Percentiles rank a stretch among this genome's conserved stretches.
phyloP scores from a whole-genome alignment of 1,284 basidiomycete genomes.

The Boletus semigastroideus region DNA sequence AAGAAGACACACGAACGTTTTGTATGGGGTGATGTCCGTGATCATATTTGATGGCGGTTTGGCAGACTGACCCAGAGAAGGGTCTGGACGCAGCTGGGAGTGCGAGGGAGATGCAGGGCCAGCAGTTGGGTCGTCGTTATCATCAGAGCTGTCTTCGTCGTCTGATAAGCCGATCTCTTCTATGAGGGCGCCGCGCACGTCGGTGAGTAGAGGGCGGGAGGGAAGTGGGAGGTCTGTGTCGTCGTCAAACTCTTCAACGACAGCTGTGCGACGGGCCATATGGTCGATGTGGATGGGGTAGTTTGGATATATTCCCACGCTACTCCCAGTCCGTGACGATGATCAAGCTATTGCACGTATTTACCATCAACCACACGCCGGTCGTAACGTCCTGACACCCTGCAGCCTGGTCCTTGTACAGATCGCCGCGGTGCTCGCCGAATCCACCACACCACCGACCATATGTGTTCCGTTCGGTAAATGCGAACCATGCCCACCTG shows the following conservation, averaged over 20 bases:
- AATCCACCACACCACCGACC: conserved; percentile 3
- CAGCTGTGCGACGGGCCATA: conserved; percentile 64
- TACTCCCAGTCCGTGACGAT: conserved; percentile 8
- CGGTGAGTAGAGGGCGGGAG: conserved; percentile 60
- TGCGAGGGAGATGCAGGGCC: conserved; percentile 55
- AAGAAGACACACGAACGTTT: conserved; percentile 51
- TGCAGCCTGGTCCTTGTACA: conserved; percentile 19
- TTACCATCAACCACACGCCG: neutral
- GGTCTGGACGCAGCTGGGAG: conserved; percentile 35
- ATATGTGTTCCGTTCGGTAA: conserved; percentile 73
- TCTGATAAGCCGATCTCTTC: conserved; percentile 57
- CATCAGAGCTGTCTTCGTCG: conserved; percentile 35
- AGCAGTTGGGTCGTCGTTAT: conserved; percentile 37
- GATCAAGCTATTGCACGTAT: conserved; percentile 16
- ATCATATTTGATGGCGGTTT: conserved; percentile 40
- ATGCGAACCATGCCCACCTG: conserved; percentile 81
- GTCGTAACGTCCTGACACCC: neutral
- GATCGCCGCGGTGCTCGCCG: conserved; percentile 8
- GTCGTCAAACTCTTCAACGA: conserved; percentile 83
- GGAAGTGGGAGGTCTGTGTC: conserved; percentile 82
- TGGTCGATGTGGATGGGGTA: conserved; percentile 31
- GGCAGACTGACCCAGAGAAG: conserved; percentile 23
- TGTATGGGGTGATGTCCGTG: conserved; percentile 76
- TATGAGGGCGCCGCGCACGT: conserved; percentile 70
- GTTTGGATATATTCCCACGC: conserved; percentile 25